Evolutionary conservation across 768 basidiomycete genomes (phyloP).

Genomic region (Lyophyllum decastes): DNA sequence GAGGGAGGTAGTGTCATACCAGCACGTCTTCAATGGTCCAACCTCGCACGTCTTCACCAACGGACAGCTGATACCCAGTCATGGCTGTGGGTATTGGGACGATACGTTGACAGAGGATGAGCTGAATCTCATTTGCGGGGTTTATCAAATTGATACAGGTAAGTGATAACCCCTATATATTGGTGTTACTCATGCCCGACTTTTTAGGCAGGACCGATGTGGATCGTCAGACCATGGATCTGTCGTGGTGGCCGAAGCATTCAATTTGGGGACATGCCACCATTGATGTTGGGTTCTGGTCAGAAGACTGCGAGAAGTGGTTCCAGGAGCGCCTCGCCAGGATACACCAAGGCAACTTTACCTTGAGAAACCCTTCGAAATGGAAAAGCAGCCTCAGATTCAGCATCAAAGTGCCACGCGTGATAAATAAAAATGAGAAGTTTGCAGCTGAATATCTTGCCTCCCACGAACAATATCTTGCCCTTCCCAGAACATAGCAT

Average conservation of each 20-base stretch:
- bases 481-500: too few species aligned
- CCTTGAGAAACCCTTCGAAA: too few species aligned
- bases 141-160: constrained; percentile 22
- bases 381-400: neutral
- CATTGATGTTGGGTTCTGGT: constrained; percentile 19
- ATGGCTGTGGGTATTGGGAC: too few species aligned
- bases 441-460: too few species aligned
- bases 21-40: constrained; percentile 19
- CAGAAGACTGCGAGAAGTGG: too few species aligned
- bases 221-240: constrained; percentile 1
- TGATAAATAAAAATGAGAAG: too few species aligned
- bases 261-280: constrained; percentile 3
- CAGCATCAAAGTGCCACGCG: neutral
- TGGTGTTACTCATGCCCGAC: too few species aligned
- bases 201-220: neutral
- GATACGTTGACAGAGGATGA: constrained; percentile 23
- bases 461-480: too few species aligned
- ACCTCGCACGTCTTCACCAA: constrained; percentile 6
- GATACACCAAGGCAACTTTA: too few species aligned
- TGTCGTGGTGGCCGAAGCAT: constrained; percentile 22
- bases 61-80: constrained; percentile 1
- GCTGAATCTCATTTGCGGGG: neutral
- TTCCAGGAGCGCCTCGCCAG: too few species aligned
- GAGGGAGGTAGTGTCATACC: constrained; percentile 3
- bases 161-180: neutral